Conservation (phyloP, 2,329 filamentous ascomycete genomes). For the Phialemonium atrogriseum region DNA sequence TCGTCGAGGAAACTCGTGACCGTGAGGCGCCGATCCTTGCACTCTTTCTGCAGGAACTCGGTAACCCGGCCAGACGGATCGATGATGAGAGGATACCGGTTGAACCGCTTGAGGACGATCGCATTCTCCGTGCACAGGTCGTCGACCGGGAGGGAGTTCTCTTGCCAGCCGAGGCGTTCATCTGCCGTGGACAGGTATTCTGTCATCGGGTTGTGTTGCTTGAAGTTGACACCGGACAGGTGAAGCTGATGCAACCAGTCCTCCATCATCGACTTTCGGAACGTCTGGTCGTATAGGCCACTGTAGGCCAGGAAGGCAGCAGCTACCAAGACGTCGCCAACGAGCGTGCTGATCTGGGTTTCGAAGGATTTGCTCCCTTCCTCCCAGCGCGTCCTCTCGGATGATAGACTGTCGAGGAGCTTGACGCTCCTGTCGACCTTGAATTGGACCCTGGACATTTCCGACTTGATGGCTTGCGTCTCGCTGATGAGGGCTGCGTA, state of each 20-base stretch:
- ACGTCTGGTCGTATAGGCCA: slow-evolving; percentile 95
- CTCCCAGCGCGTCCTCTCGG: slow-evolving; percentile 89
- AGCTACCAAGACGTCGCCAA: slow-evolving; percentile 93
- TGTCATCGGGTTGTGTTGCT: slow-evolving; percentile 86
- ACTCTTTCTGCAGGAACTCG: slow-evolving; percentile 92
- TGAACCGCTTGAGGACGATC: slow-evolving; percentile 95
- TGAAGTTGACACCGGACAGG: slow-evolving; percentile 87
- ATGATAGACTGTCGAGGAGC: slow-evolving; percentile 88
- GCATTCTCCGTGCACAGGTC: slow-evolving; percentile 98
- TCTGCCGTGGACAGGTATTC: slow-evolving; percentile 96
- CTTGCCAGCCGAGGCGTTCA: slow-evolving; percentile 90
- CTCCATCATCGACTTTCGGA: slow-evolving; percentile 94
- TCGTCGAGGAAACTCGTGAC: slow-evolving; percentile 98
- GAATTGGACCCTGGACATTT: slow-evolving; percentile 94
- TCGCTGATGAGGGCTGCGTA: slow-evolving; percentile 95
- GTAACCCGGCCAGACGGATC: slow-evolving; percentile 92
- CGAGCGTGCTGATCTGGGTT: slow-evolving; percentile 91
- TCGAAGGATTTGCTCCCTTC: slow-evolving; percentile 97
- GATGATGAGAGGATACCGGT: slow-evolving; percentile 95
- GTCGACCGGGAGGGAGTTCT: slow-evolving; percentile 86
- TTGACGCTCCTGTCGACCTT: slow-evolving; percentile 96
- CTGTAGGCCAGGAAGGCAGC: slow-evolving; percentile 95
- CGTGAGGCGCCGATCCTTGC: slow-evolving; percentile 84
- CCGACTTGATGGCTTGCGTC: slow-evolving; percentile 91
- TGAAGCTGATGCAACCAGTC: slow-evolving; percentile 94